phyloP scores from a whole-genome alignment of 331 rosid species.

The Malus hybrid region DNA sequence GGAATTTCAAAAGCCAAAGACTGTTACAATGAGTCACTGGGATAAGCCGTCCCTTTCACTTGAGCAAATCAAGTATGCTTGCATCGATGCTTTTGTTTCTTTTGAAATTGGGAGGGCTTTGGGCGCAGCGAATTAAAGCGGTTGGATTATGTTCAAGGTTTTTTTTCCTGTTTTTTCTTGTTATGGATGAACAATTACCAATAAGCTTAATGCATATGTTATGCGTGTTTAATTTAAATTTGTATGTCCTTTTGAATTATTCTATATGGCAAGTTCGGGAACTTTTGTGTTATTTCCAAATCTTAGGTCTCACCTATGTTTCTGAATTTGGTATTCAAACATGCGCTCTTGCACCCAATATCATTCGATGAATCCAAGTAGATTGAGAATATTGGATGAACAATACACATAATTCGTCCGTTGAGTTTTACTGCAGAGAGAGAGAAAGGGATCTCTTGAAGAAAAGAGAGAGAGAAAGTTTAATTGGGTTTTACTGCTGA shows the following conservation, averaged over 20 bases:
- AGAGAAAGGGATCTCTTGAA: no score
- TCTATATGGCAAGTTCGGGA: not conserved
- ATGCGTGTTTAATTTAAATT: not conserved
- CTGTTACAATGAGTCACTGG: conserved; percentile 10
- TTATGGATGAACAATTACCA: not conserved
- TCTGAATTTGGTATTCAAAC: not conserved
- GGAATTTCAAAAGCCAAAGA: conserved; percentile 10
- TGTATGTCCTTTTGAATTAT: not conserved
- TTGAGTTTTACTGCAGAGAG: no score
- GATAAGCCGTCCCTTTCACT: not conserved
- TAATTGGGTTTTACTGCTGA: no score
- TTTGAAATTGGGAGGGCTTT: conserved; percentile 16
- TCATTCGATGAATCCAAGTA: no score
- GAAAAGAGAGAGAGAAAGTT: no score
- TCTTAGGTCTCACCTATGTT: not conserved
- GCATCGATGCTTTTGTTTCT: conserved; percentile 14
- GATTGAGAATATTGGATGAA: no score
- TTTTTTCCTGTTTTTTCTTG: not conserved
- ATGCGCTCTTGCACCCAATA: no score
- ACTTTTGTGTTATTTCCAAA: not conserved
- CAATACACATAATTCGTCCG: no score
- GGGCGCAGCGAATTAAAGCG: not conserved
- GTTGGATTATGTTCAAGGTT: not conserved
- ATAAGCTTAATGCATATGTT: not conserved
- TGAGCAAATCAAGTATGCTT: conserved; percentile 17